These are phyloP conservation scores for Diaporthe nobilis DNA, from an alignment of 2,329 filamentous ascomycete species.

Conservation along the genomic window DNA sequence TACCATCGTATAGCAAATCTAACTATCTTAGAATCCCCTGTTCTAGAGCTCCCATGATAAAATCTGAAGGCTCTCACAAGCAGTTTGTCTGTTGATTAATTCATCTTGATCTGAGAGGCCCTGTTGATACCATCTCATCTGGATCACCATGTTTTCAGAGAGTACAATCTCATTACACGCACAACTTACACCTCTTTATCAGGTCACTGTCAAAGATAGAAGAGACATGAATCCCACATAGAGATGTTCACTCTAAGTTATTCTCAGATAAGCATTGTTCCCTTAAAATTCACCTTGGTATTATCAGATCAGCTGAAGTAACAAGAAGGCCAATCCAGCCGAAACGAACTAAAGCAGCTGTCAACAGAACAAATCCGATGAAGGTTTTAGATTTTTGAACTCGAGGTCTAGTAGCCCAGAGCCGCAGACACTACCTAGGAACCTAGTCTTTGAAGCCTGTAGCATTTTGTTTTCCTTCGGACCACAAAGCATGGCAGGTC, in stretches of 20 bases:
- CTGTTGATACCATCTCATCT: not conserved
- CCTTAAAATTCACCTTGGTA: not conserved
- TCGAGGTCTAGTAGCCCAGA: not conserved
- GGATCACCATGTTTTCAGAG: not conserved
- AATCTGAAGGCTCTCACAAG: not conserved
- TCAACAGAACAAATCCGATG: not conserved
- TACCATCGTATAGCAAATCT: not conserved
- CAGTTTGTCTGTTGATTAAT: not conserved
- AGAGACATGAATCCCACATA: not conserved
- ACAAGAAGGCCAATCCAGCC: too few relatives aligned
- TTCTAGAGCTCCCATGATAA: not conserved
- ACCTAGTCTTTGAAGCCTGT: not conserved
- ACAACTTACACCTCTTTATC: not conserved
- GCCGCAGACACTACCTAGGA: too few relatives aligned
- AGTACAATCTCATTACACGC: not conserved
- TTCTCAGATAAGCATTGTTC: not conserved
- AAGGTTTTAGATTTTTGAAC: too few relatives aligned
- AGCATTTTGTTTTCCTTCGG: not conserved
- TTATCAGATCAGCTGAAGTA: not conserved
- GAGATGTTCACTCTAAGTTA: not conserved
- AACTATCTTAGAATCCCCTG: accelerated
- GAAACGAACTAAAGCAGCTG: not conserved
- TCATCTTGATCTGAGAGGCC: not conserved
- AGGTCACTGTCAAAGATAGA: not conserved
- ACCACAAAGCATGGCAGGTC: not conserved